Evolutionary conservation across 2,329 filamentous ascomycete genomes (phyloP).

Genomic region (Conoideocrella luteorostrata): DNA sequence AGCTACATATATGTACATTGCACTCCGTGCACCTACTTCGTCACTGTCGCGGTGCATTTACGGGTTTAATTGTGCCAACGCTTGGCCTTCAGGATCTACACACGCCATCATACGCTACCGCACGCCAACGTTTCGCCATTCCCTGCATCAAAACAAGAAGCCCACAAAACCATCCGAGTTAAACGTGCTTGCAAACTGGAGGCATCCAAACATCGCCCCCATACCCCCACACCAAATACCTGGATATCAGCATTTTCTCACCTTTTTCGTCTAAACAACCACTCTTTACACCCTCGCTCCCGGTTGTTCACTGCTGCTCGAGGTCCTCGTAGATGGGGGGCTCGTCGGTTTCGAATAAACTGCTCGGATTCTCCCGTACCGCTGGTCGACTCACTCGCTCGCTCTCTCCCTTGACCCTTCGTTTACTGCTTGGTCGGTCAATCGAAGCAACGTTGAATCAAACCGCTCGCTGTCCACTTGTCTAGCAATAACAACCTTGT

Average conservation of each 20-base stretch:
- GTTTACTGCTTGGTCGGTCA: no score
- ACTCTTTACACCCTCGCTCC: background rate
- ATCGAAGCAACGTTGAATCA: no score
- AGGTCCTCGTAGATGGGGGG: conserved; percentile 1
- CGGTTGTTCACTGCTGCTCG: background rate
- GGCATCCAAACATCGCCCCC: background rate
- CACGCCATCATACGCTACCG: no score
- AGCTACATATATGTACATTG: background rate
- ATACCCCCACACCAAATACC: background rate
- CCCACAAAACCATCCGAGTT: conserved; percentile 1
- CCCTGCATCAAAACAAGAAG: conserved; percentile 2
- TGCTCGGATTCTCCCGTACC: no score
- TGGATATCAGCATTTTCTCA: background rate
- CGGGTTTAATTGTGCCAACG: no score
- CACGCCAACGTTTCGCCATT: conserved; percentile 3
- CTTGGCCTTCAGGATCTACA: background rate
- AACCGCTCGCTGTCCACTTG: no score
- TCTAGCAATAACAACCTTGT: background rate
- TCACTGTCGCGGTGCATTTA: background rate
- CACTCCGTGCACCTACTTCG: background rate
- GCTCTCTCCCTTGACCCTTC: background rate
- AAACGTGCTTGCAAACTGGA: no score
- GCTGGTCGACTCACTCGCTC: background rate
- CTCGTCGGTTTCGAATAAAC: background rate
- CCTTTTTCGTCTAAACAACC: background rate